These are phyloP conservation scores for Aspergillus piperis DNA, from an alignment of 2,329 filamentous ascomycete genomes.

Conservation along the genomic window DNA sequence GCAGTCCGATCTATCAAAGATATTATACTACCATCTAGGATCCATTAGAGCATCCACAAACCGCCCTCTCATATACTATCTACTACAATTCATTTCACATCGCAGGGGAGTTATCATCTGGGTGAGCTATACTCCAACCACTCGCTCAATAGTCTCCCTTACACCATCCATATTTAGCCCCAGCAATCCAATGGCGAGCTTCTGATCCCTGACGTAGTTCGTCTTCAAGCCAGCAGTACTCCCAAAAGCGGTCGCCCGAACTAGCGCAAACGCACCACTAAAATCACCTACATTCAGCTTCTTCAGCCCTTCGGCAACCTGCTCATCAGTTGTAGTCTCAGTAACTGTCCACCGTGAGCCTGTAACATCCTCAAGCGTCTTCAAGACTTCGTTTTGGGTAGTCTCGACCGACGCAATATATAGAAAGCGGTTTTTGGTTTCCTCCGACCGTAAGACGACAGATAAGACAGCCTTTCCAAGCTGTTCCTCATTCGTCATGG, in stretches of 20 bases:
- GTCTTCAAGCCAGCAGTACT: conserved; percentile 21
- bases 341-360: conserved; percentile 55
- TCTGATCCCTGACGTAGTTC: conserved; percentile 27
- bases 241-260: conserved; percentile 24
- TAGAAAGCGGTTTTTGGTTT: conserved; percentile 61
- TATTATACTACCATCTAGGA: too few species aligned
- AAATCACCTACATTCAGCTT: conserved; percentile 28
- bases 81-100: too few species aligned
- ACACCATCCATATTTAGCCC: conserved; percentile 25
- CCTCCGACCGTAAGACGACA: conserved; percentile 51
- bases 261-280: conserved; percentile 24
- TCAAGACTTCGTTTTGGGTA: conserved; percentile 60
- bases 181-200: conserved; percentile 25
- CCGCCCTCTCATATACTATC: too few species aligned
- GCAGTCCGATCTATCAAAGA: too few species aligned
- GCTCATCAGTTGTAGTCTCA: conserved; percentile 32
- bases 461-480: conserved; percentile 56
- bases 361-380: conserved; percentile 55
- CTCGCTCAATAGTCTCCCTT: conserved; percentile 20
- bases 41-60: too few species aligned
- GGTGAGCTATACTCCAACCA: not conserved
- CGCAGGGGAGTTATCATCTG: too few species aligned
- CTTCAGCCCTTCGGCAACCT: conserved; percentile 19
- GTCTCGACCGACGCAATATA: conserved; percentile 59
- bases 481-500: conserved; percentile 53